Conservation (phyloP, 2,329 filamentous ascomycete genomes). For the Hypoxylon sp. region DNA sequence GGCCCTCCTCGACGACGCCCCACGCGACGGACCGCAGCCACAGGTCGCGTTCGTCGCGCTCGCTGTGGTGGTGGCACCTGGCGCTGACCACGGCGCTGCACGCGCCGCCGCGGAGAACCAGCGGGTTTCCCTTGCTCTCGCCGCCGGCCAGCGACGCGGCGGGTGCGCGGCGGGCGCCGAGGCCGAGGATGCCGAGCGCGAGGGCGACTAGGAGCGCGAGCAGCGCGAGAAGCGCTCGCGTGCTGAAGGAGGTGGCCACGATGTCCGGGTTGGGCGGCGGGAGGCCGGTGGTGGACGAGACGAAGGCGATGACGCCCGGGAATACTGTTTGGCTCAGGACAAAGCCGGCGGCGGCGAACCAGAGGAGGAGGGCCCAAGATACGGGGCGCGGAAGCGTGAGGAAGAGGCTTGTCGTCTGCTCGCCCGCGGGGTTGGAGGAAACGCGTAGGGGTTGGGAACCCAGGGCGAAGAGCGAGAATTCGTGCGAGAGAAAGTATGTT, state of each 20-base stretch:
- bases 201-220: constrained; percentile 56
- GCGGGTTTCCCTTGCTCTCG: constrained; percentile 59
- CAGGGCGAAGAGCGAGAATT: constrained; percentile 59
- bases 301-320: constrained; percentile 46
- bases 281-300: constrained; percentile 21
- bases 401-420: constrained; percentile 61
- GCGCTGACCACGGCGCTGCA: constrained; percentile 66
- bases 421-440: constrained; percentile 57
- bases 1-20: constrained; percentile 59
- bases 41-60: constrained; percentile 40
- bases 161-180: constrained; percentile 57
- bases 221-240: constrained; percentile 57
- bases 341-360: constrained; percentile 60
- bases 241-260: constrained; percentile 58
- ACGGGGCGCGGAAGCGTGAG: constrained; percentile 62
- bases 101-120: constrained; percentile 59
- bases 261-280: constrained; percentile 33
- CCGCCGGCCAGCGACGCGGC: constrained; percentile 53
- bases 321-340: constrained; percentile 60
- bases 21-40: constrained; percentile 58
- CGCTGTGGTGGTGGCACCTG: constrained; percentile 56
- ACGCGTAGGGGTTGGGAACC: constrained; percentile 57
- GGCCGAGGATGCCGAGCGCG: constrained; percentile 50
- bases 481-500: constrained; percentile 62
- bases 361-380: constrained; percentile 58